Base-by-base conservation (phyloP, 2,329 filamentous ascomycete genomes). In the Exophiala xenobiotica region DNA sequence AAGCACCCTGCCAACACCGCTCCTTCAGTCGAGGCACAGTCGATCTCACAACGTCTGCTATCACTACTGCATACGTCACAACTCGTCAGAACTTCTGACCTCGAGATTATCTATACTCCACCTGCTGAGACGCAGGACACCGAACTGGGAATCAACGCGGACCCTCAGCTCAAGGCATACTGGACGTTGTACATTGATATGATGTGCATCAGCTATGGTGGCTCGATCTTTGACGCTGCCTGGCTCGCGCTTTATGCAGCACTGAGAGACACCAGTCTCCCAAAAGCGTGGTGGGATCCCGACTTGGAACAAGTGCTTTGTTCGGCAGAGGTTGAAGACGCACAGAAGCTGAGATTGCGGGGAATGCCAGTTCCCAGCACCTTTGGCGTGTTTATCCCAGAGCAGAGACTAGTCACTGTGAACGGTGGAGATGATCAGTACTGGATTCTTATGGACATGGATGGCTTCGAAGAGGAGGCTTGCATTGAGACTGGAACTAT, bases 141-240 rank as follows among this genome's bases (percentile, higher is more conserved):
- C 14, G 68, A 71, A 45, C 46, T 72, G 9, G 68, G 68, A 22
- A 66, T 74, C 24, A 74, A 79, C 51, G 71, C 74, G 3, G 69
- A 74, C 48, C 65, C 71, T 19, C 61, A 83, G 56, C 70, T 92
- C 8, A 92, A 88, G 67, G 93, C 87, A 0, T 97, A 95, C 69
- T 99, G 92, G 93, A 85, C 88, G 7, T 81, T 99, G 16, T 96
- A 96, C 70, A 88, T 99, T 59, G 92, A 97, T 66, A 78, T 96
- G n/a, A 81, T 96, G 65, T 93, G 96, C 71, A 86, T 99, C 60
- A 95, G 89, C 0, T 83, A 96, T 43, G 95, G 93, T 64, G 60
- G 61, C 6, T 57, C 54, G 4, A 82, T 90, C 1, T 91, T 97
- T 59, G 92, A 99, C 65, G 88, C 89, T 0, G 89, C 90, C 0